Evolutionary conservation across 2,329 filamentous ascomycete species (phyloP).

Genomic region (Tympanopsis confertula): DNA sequence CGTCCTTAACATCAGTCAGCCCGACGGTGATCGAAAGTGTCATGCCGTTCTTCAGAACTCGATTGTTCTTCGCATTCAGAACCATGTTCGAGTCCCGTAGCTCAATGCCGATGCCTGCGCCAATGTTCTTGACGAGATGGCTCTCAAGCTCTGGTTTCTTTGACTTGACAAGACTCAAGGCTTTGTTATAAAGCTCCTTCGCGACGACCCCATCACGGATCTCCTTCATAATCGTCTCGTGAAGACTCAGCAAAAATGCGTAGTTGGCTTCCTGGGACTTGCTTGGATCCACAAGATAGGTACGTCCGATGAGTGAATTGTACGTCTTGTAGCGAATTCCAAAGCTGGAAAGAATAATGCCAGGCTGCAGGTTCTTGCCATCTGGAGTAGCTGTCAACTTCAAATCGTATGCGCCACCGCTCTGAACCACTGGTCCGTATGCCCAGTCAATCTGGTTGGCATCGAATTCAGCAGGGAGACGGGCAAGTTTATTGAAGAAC

Average conservation of each 20-base stretch:
- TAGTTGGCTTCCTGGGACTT: slow-evolving; percentile 93
- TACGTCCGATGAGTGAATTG: slow-evolving; percentile 80
- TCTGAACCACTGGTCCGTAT: slow-evolving; percentile 81
- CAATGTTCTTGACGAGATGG: slow-evolving; percentile 85
- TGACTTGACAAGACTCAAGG: slow-evolving; percentile 64
- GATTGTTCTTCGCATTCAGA: slow-evolving; percentile 75
- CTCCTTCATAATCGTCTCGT: slow-evolving; percentile 79
- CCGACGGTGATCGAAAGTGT: slow-evolving; percentile 84
- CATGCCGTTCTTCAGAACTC: slow-evolving; percentile 88
- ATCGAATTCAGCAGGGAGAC: slow-evolving; percentile 79
- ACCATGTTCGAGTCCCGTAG: slow-evolving; percentile 72
- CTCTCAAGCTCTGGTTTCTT: slow-evolving; percentile 95
- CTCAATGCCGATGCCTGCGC: slow-evolving; percentile 86
- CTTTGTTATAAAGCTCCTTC: slow-evolving; percentile 88
- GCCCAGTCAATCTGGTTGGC: slow-evolving; percentile 86
- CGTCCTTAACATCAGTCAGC: slow-evolving; percentile 81
- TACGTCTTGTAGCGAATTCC: slow-evolving; percentile 94
- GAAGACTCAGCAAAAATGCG: slow-evolving; percentile 72
- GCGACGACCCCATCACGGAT: slow-evolving; percentile 74
- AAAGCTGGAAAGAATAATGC: slow-evolving; percentile 85
- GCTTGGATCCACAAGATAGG: slow-evolving; percentile 92
- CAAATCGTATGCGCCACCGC: slow-evolving; percentile 88
- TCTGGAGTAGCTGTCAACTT: slow-evolving; percentile 70
- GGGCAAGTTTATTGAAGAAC: slow-evolving; percentile 76
- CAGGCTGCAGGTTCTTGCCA: slow-evolving; percentile 72